Evolutionary conservation across 2,329 filamentous ascomycete genomes (phyloP), one percentile per base, ranked within the genome.

Genomic region (Aspergillus sclerotialis): DNA sequence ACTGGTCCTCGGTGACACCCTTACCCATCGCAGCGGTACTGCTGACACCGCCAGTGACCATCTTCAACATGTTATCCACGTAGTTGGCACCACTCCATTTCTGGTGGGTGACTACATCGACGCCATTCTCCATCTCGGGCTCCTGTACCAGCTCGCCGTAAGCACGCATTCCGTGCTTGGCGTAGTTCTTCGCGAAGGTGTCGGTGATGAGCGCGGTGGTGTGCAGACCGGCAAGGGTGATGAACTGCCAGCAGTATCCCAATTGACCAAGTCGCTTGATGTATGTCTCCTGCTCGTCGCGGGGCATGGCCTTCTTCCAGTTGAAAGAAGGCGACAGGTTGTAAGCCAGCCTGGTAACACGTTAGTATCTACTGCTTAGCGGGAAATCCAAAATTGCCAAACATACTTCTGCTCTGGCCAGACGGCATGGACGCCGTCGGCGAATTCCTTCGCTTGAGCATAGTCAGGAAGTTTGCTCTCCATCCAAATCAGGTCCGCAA

Each of bases 221-320:
- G 73, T 98, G 92, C 58, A 98, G 75, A 49, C 92, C 92, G 4
- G 90, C 92, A 30, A 98, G 78, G n/a, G 92, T 98, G 72, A 98
- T 98, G 74, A 98, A 98, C 67, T 98, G 92, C 92, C 92, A 98
- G 78, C 87, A 94, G 77, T 98, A 98, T 44, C 92, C 92, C 31
- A 98, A 77, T 43, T 70, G 56, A 41, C 81, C 88, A 26, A 98
- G 83, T 27, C 92, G 85, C 44, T 80, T 72, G 70, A 98, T 98
- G 70, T 96, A 98, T 13, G 92, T 98, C 70, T 94, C 87, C 69
- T 98, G 92, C 62, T 96, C 90, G 34, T 76, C 73, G 47, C 84
- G 79, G 28, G 86, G 75, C 89, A 95, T 95, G 52, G 90, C 92
- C 38, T 88, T 76, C 73, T 96, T 96, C 92, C 92, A 98, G 78